Evolutionary conservation across 1,284 basidiomycete genomes (phyloP).

Genomic region (Austroboletus niveus): DNA sequence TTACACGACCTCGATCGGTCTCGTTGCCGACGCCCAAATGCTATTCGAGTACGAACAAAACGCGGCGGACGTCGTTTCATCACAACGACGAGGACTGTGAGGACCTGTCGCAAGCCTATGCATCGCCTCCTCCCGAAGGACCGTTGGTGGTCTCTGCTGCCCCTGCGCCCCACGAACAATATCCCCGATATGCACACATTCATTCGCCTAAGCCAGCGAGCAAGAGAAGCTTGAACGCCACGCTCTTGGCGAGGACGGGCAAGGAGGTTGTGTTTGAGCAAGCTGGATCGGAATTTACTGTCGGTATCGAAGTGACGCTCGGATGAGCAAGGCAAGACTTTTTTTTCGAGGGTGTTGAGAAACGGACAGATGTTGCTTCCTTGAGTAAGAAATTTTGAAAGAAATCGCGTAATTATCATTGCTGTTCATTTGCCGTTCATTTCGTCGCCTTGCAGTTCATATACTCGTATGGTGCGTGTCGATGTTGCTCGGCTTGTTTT

Average conservation of each 20-base stretch:
- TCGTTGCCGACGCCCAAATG: conserved; percentile 17
- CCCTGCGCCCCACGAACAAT: conserved; percentile 20
- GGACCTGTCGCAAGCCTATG: conserved; percentile 30
- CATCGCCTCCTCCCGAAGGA: conserved; percentile 30
- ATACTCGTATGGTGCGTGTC: no score
- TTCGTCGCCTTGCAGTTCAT: no score
- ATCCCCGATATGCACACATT: conserved; percentile 30
- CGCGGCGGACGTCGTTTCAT: conserved; percentile 14
- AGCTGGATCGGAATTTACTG: conserved; percentile 27
- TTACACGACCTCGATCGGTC: conserved; percentile 24
- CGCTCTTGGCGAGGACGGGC: conserved; percentile 12
- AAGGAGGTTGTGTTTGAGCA: conserved; percentile 30
- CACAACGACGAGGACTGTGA: conserved; percentile 19
- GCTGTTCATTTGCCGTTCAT: no score
- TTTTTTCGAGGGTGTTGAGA: no score
- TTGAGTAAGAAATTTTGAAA: no score
- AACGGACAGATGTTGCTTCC: no score
- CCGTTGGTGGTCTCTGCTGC: conserved; percentile 22
- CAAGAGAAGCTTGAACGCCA: conserved; percentile 14
- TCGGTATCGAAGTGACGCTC: conserved; percentile 18
- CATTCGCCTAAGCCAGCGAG: conserved; percentile 7
- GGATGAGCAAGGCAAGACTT: no score
- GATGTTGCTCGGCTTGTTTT: no score
- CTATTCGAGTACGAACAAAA: conserved; percentile 4
- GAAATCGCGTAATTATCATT: no score